These are phyloP conservation scores for Vigna hirtella DNA, from an alignment of 306 rosid species.

Conservation along the genomic window DNA sequence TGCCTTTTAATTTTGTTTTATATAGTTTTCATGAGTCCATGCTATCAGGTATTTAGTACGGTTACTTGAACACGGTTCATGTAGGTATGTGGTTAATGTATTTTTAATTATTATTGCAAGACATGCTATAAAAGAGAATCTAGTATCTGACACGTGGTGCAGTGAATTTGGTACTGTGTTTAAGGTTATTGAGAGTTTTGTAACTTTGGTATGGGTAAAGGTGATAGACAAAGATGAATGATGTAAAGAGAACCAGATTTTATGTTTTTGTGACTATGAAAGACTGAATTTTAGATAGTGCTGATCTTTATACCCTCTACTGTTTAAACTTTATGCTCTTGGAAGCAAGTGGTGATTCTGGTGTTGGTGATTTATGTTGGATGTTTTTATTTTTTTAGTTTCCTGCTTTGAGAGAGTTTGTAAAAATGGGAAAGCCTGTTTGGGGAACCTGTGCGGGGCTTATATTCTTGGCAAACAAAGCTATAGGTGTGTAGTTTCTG, in stretches of 20 bases:
- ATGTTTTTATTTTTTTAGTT: conserved; percentile 59
- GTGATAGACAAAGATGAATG: not conserved
- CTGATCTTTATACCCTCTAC: not conserved
- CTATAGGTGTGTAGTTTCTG: conserved; percentile 63
- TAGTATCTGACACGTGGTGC: no score
- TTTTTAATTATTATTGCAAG: no score
- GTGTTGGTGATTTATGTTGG: conserved; percentile 15
- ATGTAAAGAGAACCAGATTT: not conserved
- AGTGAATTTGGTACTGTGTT: no score
- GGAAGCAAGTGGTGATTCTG: not conserved
- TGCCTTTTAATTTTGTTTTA: no score
- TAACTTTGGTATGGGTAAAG: not conserved
- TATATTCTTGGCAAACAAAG: conserved; percentile 88
- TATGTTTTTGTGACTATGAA: conserved; percentile 1
- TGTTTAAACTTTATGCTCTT: not conserved
- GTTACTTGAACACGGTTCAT: no score
- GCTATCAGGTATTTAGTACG: no score
- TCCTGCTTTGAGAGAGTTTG: conserved; percentile 93
- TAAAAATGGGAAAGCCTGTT: conserved; percentile 90
- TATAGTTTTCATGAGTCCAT: no score
- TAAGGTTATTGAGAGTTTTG: not conserved
- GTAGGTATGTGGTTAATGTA: no score
- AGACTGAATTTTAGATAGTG: not conserved
- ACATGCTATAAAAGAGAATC: no score
- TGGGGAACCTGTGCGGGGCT: conserved; percentile 99